phyloP scores from a whole-genome alignment of 176 grass and related monocot species.

The Oryza brachyantha region DNA sequence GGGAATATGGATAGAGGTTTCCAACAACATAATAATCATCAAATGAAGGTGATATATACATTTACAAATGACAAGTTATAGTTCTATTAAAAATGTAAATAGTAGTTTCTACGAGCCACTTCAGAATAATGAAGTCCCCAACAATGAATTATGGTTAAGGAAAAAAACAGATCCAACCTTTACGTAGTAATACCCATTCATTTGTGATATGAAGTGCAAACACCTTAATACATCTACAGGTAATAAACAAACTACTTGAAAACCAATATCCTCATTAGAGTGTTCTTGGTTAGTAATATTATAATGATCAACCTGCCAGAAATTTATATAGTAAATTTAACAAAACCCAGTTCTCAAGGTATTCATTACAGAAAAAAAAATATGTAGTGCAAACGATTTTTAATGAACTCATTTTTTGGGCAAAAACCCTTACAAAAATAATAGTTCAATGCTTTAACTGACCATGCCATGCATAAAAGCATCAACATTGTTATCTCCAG shows the following conservation, averaged over 20 bases:
- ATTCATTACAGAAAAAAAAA: too few relatives aligned
- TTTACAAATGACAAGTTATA: background rate
- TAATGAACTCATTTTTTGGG: too few relatives aligned
- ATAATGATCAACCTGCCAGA: too few relatives aligned
- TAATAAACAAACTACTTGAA: constrained; percentile 44
- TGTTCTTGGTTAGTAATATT: constrained; percentile 4
- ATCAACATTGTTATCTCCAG: constrained; percentile 36
- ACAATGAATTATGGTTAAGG: constrained; percentile 15
- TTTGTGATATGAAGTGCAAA: background rate
- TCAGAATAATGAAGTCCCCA: background rate
- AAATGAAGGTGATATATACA: background rate
- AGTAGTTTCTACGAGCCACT: background rate
- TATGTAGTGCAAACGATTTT: too few relatives aligned
- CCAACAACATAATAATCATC: background rate
- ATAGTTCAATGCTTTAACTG: constrained; percentile 21
- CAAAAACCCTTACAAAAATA: too few relatives aligned
- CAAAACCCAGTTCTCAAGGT: background rate
- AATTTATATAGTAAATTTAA: background rate
- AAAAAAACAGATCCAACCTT: constrained; percentile 7
- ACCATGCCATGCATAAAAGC: constrained; percentile 48
- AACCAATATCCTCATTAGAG: constrained; percentile 27
- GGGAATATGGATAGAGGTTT: background rate
- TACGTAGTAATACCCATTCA: background rate
- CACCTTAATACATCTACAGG: too few relatives aligned
- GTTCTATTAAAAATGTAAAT: background rate